Evolutionary conservation across 108 stramenopile species (phyloP).

Genomic region (Fragilaria crotonensis): DNA sequence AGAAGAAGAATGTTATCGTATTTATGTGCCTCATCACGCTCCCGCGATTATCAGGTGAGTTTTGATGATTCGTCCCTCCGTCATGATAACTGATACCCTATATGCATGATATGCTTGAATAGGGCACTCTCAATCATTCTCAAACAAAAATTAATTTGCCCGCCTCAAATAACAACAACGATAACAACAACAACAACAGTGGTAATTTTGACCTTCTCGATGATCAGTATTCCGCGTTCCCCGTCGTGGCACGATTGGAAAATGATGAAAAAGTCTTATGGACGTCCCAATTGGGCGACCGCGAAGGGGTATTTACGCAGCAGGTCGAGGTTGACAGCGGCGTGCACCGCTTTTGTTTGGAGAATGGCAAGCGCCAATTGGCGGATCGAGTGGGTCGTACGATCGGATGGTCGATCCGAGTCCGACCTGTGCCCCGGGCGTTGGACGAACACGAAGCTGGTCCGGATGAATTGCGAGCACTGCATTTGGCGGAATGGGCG

Average conservation of each 20-base stretch:
- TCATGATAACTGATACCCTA: too few species aligned
- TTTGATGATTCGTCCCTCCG: too few species aligned
- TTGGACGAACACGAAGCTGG: conserved; percentile 40
- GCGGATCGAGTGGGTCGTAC: conserved; percentile 21
- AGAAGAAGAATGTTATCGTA: too few species aligned
- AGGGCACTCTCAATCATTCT: too few species aligned
- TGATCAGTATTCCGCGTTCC: neutral
- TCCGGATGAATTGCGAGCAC: conserved; percentile 49
- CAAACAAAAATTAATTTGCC: too few species aligned
- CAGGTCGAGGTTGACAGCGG: neutral
- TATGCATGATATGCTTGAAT: too few species aligned
- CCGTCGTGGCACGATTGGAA: neutral
- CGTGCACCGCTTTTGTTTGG: neutral
- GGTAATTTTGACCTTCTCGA: conserved; percentile 3
- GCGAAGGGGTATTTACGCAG: neutral
- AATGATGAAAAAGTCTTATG: neutral
- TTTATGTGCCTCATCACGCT: too few species aligned
- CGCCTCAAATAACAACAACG: too few species aligned
- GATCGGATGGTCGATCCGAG: conserved; percentile 60
- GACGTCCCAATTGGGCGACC: neutral
- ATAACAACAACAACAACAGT: too few species aligned
- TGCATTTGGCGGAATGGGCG: conserved; percentile 27
- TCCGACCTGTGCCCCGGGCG: conserved; percentile 26
- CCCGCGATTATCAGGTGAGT: too few species aligned
- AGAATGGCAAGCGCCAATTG: neutral